phyloP scores from a whole-genome alignment of 768 basidiomycete species.

The Clathrus columnatus region DNA sequence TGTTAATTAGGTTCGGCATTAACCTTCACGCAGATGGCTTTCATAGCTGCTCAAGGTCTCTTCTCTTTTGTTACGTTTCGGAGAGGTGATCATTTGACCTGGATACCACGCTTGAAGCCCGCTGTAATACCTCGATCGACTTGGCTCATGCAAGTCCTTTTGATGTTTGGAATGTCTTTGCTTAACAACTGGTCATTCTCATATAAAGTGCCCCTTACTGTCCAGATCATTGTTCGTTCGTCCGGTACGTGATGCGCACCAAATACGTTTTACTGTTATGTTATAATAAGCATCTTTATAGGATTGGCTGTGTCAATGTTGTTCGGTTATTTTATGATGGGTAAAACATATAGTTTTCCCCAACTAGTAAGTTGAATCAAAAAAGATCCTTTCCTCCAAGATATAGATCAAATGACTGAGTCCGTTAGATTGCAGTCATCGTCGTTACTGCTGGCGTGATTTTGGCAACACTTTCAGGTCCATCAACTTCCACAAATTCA shows the following conservation, averaged over 20 bases:
- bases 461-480: slow-evolving; percentile 61
- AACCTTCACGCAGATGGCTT: slow-evolving; percentile 78
- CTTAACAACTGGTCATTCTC: slow-evolving; percentile 80
- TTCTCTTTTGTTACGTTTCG: slow-evolving; percentile 49
- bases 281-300: slow-evolving; percentile 21
- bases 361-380: slow-evolving; percentile 48
- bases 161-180: slow-evolving; percentile 57
- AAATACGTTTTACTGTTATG: not conserved
- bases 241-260: slow-evolving; percentile 42
- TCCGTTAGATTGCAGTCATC: slow-evolving; percentile 47
- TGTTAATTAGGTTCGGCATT: slow-evolving; percentile 56
- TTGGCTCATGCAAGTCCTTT: slow-evolving; percentile 66
- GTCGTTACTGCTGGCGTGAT: slow-evolving; percentile 64
- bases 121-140: slow-evolving; percentile 56
- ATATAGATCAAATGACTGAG: not conserved
- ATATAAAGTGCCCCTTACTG: slow-evolving; percentile 63
- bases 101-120: slow-evolving; percentile 48
- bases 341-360: slow-evolving; percentile 45
- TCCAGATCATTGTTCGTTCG: slow-evolving; percentile 81
- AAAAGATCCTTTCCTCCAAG: not conserved
- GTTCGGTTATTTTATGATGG: slow-evolving; percentile 51
- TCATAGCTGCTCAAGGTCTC: slow-evolving; percentile 60
- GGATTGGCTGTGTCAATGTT: slow-evolving; percentile 73
- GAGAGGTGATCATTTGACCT: slow-evolving; percentile 13
- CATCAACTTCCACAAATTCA: slow-evolving; percentile 26